Percentiles rank a stretch among this genome's conserved stretches.
Evolutionary conservation across 441 rosid genomes (phyloP).

Genomic region (Gossypium schwendimanii): DNA sequence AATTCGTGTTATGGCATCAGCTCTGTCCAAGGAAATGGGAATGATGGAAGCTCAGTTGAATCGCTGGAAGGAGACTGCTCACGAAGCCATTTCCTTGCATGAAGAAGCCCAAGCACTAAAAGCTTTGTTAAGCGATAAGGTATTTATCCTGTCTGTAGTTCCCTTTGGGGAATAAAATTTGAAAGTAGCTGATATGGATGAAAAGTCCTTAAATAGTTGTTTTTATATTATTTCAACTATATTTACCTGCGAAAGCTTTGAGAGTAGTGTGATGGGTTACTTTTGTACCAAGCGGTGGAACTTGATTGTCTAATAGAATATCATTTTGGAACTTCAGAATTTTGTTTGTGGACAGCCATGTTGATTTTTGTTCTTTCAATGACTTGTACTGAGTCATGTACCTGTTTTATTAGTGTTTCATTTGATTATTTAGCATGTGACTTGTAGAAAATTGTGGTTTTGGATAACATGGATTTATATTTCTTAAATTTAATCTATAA

Average conservation of each 20-base stretch:
- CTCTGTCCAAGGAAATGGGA: slow-evolving; percentile 87
- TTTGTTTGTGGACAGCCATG: not conserved
- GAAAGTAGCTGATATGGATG: not conserved
- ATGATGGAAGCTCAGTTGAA: slow-evolving; percentile 93
- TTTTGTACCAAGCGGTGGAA: not conserved
- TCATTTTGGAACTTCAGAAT: not conserved
- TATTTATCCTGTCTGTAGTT: slow-evolving; percentile 14
- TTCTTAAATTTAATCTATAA: not conserved
- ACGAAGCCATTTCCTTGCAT: slow-evolving; percentile 64
- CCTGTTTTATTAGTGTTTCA: not conserved
- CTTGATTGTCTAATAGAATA: not conserved
- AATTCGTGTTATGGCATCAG: slow-evolving; percentile 80
- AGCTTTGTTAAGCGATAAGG: slow-evolving; percentile 64
- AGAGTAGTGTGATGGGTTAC: not conserved
- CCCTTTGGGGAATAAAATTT: not conserved
- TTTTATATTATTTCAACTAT: not conserved
- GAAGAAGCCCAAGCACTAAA: slow-evolving; percentile 57
- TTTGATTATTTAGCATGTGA: not conserved
- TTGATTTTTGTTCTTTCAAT: not conserved
- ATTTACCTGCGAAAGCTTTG: not conserved
- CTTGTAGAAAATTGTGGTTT: not conserved
- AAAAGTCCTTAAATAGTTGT: not conserved
- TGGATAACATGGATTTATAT: not conserved
- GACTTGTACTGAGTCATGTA: not conserved
- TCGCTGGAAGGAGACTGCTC: slow-evolving; percentile 83